Evolutionary conservation across 148 eudicot species (phyloP).

Genomic region (Camellia japonica): DNA sequence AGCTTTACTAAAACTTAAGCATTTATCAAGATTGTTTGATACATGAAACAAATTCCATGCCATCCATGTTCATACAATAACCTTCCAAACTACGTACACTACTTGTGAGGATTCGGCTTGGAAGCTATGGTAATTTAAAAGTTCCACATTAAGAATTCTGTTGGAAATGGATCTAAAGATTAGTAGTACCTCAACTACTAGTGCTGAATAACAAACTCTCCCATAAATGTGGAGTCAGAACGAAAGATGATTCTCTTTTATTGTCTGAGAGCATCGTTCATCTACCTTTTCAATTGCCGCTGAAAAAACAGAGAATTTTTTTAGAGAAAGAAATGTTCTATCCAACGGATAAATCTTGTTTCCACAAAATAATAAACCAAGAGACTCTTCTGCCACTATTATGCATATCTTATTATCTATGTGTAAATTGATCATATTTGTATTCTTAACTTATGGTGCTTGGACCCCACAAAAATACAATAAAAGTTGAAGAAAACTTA

Average conservation of each 20-base stretch:
- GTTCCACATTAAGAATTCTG: background rate
- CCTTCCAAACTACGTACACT: background rate
- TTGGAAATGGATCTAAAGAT: background rate
- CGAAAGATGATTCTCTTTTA: background rate
- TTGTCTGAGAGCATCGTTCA: slow-evolving; percentile 2
- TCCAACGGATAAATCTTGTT: background rate
- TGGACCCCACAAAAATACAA: background rate
- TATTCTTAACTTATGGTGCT: background rate
- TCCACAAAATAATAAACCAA: background rate
- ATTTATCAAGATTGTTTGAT: background rate
- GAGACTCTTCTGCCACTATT: background rate
- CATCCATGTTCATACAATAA: background rate
- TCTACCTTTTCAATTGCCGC: slow-evolving; percentile 30
- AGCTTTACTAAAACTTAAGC: too few relatives aligned
- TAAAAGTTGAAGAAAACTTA: slow-evolving; percentile 36
- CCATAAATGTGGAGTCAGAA: background rate
- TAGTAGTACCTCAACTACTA: slow-evolving; percentile 3
- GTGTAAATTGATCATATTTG: background rate
- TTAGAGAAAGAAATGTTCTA: background rate
- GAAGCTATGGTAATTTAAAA: background rate
- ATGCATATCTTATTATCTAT: background rate
- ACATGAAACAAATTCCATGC: background rate
- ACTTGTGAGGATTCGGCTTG: background rate
- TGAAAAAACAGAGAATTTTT: slow-evolving; percentile 18
- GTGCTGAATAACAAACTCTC: background rate